Percentiles rank a stretch among this genome's conserved stretches.
These are phyloP conservation scores for Diplodia mutila DNA, from an alignment of 2,329 filamentous ascomycete species.

Conservation along the genomic window DNA sequence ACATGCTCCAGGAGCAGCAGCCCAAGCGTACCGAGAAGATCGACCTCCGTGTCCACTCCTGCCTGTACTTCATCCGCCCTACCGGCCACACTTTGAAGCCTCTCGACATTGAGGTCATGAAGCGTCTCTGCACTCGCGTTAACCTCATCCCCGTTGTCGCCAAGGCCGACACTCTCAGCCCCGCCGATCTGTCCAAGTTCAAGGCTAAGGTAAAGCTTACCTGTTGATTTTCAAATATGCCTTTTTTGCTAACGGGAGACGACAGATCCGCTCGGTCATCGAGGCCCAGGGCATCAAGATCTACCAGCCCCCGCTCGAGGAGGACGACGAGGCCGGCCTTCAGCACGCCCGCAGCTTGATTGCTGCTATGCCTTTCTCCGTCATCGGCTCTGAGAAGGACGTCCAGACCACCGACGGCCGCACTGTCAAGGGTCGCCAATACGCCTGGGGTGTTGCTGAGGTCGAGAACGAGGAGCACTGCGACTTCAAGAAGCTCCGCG, in stretches of 20 bases:
- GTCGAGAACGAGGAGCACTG: constrained; percentile 99
- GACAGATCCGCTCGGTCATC: constrained; percentile 87
- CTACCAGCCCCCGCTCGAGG: constrained; percentile 96
- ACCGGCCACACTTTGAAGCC: constrained; percentile 99
- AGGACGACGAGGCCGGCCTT: constrained; percentile 95
- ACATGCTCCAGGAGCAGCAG: constrained; percentile 99
- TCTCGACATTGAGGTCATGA: constrained; percentile 99
- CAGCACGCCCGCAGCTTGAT: constrained; percentile 94
- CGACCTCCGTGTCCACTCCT: constrained; percentile 96
- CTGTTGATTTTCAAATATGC: neutral
- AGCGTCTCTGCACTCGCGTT: constrained; percentile 95
- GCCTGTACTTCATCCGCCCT: constrained; percentile 98
- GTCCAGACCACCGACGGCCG: constrained; percentile 95
- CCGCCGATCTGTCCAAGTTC: constrained; percentile 86
- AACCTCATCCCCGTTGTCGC: constrained; percentile 98
- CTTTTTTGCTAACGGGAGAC: constrained; percentile 28
- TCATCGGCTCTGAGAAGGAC: constrained; percentile 99
- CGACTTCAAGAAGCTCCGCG: constrained; percentile 99
- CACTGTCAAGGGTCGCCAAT: constrained; percentile 98
- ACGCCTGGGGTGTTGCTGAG: constrained; percentile 98
- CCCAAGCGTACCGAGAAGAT: constrained; percentile 98
- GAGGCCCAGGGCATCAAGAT: constrained; percentile 99
- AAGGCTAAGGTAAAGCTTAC: constrained; percentile 78
- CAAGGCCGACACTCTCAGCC: constrained; percentile 97
- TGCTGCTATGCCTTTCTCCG: constrained; percentile 96